phyloP scores from a whole-genome alignment of 257 asterid genomes.

The Asclepias syriaca region DNA sequence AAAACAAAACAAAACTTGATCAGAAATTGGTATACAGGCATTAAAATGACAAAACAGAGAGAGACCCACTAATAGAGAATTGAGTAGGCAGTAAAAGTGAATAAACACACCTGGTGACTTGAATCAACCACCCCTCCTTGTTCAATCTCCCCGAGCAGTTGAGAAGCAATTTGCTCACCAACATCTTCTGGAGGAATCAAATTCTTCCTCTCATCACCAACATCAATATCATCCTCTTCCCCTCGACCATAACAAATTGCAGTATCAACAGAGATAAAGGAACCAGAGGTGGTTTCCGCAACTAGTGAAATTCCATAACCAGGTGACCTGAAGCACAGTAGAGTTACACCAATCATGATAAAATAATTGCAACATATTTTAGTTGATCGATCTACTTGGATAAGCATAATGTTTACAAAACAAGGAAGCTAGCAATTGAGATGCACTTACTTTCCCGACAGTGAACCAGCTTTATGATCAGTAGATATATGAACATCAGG shows the following conservation, averaged over 20 bases:
- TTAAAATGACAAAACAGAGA: background rate
- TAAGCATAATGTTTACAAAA: background rate
- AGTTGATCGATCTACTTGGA: background rate
- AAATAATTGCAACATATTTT: background rate
- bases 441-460: constrained; percentile 69
- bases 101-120: constrained; percentile 68
- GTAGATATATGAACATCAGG: constrained; percentile 77
- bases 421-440: background rate
- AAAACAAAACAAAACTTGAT: constrained; percentile 5
- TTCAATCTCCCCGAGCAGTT: constrained; percentile 63
- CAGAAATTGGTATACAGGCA: background rate
- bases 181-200: constrained; percentile 60
- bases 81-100: background rate
- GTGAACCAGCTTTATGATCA: constrained; percentile 77
- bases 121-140: constrained; percentile 99
- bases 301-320: constrained; percentile 82
- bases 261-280: constrained; percentile 68
- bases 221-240: constrained; percentile 46
- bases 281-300: constrained; percentile 90
- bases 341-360: background rate
- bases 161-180: constrained; percentile 62
- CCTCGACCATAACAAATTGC: constrained; percentile 45
- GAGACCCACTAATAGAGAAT: background rate
- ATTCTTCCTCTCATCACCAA: constrained; percentile 42
- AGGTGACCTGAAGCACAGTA: constrained; percentile 56